Evolutionary conservation across 306 rosid species (phyloP).

Genomic region (Trichosanthes cucumerina): DNA sequence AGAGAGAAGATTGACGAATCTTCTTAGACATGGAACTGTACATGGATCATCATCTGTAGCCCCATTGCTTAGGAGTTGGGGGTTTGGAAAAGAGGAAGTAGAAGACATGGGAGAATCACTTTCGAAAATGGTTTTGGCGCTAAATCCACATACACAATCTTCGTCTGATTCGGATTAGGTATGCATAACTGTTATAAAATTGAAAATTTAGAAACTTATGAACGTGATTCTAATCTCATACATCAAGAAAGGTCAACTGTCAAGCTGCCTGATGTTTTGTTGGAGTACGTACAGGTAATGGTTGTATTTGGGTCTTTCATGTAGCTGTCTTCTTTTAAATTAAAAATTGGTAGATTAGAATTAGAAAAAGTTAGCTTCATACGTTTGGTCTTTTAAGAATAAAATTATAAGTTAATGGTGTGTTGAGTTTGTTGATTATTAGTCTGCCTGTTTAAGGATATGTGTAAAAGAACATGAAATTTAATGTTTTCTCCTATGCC

Average conservation of each 20-base stretch:
- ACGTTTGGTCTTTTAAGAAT: neutral
- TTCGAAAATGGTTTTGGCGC: slow-evolving; percentile 48
- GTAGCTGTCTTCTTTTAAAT: neutral
- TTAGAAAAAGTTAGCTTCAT: neutral
- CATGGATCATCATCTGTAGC: slow-evolving; percentile 65
- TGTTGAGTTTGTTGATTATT: neutral
- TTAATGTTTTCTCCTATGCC: neutral
- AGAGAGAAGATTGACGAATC: slow-evolving; percentile 55
- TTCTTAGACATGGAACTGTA: slow-evolving; percentile 38
- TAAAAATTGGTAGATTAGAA: neutral
- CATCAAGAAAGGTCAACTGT: neutral
- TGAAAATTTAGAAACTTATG: neutral
- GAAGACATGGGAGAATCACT: slow-evolving; percentile 72
- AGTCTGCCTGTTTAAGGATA: neutral
- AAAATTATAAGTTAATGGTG: neutral
- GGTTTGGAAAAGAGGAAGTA: slow-evolving; percentile 61
- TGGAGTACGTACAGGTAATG: neutral
- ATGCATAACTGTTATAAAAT: neutral
- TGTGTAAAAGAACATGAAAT: neutral
- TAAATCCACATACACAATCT: slow-evolving; percentile 37
- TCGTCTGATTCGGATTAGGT: slow-evolving; percentile 74
- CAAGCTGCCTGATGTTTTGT: neutral
- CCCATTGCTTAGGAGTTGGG: slow-evolving; percentile 61
- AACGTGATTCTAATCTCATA: neutral
- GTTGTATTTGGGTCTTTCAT: neutral